A percentile compares a stretch with the other conserved stretches of the same genome.
phyloP scores from a whole-genome alignment of 2,329 filamentous ascomycete genomes.

The Albifimbria verrucaria region DNA sequence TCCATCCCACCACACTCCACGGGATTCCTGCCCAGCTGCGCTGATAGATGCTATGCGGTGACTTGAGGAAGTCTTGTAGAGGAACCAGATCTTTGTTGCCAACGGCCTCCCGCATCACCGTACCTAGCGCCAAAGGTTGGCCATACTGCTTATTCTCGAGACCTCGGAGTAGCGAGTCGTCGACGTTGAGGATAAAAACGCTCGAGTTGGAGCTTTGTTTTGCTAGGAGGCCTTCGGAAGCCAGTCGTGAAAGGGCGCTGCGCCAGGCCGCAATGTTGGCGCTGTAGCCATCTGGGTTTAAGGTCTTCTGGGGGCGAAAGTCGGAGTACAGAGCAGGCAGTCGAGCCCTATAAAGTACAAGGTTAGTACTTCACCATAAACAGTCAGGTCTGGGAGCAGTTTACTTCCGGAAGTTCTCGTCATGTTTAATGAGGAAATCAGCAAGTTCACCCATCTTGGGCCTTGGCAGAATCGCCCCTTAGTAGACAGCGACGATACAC shows the following conservation, averaged over 20 bases:
- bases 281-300: conserved; percentile 81
- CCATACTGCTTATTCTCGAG: conserved; percentile 78
- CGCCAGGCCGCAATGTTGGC: conserved; percentile 82
- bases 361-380: too few species aligned
- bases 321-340: conserved; percentile 87
- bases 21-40: conserved; percentile 66
- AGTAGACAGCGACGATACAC: too few species aligned
- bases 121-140: conserved; percentile 73
- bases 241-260: conserved; percentile 66
- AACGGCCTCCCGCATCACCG: conserved; percentile 74
- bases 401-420: conserved; percentile 60
- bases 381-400: too few species aligned
- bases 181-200: conserved; percentile 50
- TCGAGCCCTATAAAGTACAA: conserved; percentile 54
- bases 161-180: conserved; percentile 63
- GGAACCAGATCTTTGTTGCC: conserved; percentile 67
- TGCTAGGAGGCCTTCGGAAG: conserved; percentile 55
- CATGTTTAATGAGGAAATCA: conserved; percentile 59
- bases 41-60: conserved; percentile 69
- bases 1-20: conserved; percentile 73
- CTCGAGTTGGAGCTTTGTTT: conserved; percentile 37
- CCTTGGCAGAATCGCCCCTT: neutral
- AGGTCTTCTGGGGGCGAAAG: conserved; percentile 68
- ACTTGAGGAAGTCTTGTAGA: conserved; percentile 62
- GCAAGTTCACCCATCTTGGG: conserved; percentile 62